Conservation (phyloP, 345 rosid species). For the Hibiscus syriacus region DNA sequence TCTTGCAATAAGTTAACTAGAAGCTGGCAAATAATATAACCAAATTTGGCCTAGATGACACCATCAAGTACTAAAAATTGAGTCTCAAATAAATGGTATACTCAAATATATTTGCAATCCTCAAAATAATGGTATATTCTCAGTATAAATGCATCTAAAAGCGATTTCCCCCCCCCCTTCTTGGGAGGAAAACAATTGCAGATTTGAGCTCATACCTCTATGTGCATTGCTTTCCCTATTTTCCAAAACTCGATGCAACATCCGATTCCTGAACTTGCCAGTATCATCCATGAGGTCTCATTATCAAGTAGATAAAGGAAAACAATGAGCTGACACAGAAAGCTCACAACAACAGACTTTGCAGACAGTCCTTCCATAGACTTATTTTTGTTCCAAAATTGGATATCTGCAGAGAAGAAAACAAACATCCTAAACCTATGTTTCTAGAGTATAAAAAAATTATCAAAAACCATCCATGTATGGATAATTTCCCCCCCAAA, state of each 20-base stretch:
- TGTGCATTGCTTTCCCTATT: slow-evolving; percentile 98
- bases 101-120: neutral
- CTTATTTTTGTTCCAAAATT: slow-evolving; percentile 98
- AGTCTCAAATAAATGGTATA: neutral
- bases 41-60: neutral
- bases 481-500: neutral
- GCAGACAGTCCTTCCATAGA: slow-evolving; percentile 99
- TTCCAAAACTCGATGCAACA: slow-evolving; percentile 99
- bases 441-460: slow-evolving; percentile 1
- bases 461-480: neutral
- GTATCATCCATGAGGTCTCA: slow-evolving; percentile 99
- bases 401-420: slow-evolving; percentile 62
- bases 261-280: slow-evolving; percentile 93
- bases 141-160: neutral
- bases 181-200: neutral
- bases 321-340: slow-evolving; percentile 81
- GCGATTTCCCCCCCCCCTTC: slow-evolving; percentile 6
- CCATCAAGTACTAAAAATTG: neutral
- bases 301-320: slow-evolving; percentile 95
- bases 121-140: neutral
- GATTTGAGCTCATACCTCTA: slow-evolving; percentile 52
- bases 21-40: neutral
- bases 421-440: neutral
- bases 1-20: slow-evolving; percentile 22
- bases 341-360: slow-evolving; percentile 86